Evolutionary conservation across 2,329 filamentous ascomycete genomes (phyloP).

Genomic region (Sphaerulina populicola): DNA sequence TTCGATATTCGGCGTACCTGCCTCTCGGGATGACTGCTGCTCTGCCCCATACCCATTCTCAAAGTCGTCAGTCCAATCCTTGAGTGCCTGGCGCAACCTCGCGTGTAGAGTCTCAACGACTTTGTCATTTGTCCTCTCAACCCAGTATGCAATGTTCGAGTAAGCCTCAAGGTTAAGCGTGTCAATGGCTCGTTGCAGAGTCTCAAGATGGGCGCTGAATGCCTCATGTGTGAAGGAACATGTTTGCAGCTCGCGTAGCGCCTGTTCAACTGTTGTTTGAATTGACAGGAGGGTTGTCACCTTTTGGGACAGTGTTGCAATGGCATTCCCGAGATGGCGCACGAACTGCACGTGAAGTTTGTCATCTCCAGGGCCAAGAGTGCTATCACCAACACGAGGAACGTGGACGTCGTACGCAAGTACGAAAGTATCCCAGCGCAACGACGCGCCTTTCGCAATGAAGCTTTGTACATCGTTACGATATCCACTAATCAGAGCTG

Average conservation of each 20-base stretch:
- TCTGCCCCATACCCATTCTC: slow-evolving; percentile 39
- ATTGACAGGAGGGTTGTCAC: slow-evolving; percentile 70
- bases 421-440: slow-evolving; percentile 97
- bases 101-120: slow-evolving; percentile 71
- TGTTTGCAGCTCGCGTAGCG: slow-evolving; percentile 70
- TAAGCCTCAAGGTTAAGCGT: slow-evolving; percentile 95
- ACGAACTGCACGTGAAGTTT: slow-evolving; percentile 80
- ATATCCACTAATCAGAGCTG: slow-evolving; percentile 81
- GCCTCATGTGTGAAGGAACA: slow-evolving; percentile 74
- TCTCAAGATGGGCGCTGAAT: slow-evolving; percentile 72
- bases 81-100: slow-evolving; percentile 77
- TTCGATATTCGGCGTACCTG: slow-evolving; percentile 58
- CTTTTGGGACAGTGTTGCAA: slow-evolving; percentile 82
- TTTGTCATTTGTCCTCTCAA: slow-evolving; percentile 73
- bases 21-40: slow-evolving; percentile 33
- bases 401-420: slow-evolving; percentile 90
- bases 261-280: slow-evolving; percentile 71
- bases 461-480: slow-evolving; percentile 80
- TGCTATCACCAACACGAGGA: slow-evolving; percentile 46
- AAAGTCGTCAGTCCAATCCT: slow-evolving; percentile 83
- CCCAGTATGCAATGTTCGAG: slow-evolving; percentile 85
- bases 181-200: slow-evolving; percentile 86
- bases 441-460: slow-evolving; percentile 75
- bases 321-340: slow-evolving; percentile 78
- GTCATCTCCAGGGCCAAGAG: slow-evolving; percentile 22